Evolutionary conservation across 2,329 filamentous ascomycete genomes (phyloP).

Genomic region (Salinomyces thailandicus): DNA sequence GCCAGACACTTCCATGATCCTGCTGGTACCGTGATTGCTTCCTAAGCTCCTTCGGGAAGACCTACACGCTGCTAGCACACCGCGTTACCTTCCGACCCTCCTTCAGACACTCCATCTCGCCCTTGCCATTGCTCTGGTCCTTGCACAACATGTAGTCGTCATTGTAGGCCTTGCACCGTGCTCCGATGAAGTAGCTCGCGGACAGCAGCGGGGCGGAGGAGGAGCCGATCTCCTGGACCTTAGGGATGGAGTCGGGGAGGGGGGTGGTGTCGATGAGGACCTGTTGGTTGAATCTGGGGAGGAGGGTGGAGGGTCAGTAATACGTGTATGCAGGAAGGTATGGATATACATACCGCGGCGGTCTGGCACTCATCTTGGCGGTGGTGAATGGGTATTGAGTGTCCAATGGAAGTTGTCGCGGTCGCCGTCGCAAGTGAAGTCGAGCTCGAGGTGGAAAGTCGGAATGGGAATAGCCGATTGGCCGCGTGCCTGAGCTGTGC

Average conservation of each 20-base stretch:
- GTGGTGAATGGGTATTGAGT: neutral
- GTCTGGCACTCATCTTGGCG: slow-evolving; percentile 49
- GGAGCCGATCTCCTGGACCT: slow-evolving; percentile 85
- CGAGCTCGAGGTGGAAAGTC: no score
- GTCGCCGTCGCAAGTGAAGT: neutral
- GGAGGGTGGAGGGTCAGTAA: no score
- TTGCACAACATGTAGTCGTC: slow-evolving; percentile 99
- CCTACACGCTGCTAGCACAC: slow-evolving; percentile 92
- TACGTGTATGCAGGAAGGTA: neutral
- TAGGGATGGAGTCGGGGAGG: slow-evolving; percentile 81
- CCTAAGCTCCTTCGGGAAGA: no score
- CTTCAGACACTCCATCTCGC: slow-evolving; percentile 89
- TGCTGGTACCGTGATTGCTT: no score
- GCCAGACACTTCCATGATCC: no score
- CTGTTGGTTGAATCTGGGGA: slow-evolving; percentile 81
- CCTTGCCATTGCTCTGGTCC: slow-evolving; percentile 78
- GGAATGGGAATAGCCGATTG: neutral
- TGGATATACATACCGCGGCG: slow-evolving; percentile 45
- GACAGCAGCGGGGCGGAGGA: slow-evolving; percentile 87
- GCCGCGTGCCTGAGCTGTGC: neutral
- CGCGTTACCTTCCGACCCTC: slow-evolving; percentile 93
- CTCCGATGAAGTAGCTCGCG: slow-evolving; percentile 93
- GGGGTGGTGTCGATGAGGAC: slow-evolving; percentile 92
- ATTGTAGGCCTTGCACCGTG: slow-evolving; percentile 88
- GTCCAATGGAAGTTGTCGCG: no score